phyloP scores from a whole-genome alignment of 2,329 filamentous ascomycete genomes.

The Chaetomiaceae sp. region DNA sequence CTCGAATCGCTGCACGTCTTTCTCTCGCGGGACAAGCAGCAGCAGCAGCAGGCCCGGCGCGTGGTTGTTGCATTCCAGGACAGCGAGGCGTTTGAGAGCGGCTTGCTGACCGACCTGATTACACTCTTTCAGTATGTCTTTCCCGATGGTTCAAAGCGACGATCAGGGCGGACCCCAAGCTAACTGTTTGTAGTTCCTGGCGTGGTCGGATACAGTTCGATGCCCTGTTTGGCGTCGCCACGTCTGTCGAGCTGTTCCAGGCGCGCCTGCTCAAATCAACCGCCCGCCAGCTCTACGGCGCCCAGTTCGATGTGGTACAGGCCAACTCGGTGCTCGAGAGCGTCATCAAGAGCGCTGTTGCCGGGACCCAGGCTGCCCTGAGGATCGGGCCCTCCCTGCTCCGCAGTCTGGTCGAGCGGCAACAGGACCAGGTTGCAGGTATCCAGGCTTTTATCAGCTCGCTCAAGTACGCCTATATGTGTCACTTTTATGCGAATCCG shows the following conservation, averaged over 20 bases:
- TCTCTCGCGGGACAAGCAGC: slow-evolving; percentile 40
- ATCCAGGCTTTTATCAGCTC: slow-evolving; percentile 67
- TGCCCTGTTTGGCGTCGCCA: slow-evolving; percentile 73
- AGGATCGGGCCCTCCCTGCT: slow-evolving; percentile 61
- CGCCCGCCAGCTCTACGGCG: slow-evolving; percentile 61
- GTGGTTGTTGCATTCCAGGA: slow-evolving; percentile 74
- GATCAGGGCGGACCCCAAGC: neutral
- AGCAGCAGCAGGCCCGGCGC: slow-evolving; percentile 47
- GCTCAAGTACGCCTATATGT: slow-evolving; percentile 80
- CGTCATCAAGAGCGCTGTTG: slow-evolving; percentile 62
- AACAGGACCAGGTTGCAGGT: slow-evolving; percentile 72
- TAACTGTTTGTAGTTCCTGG: slow-evolving; percentile 47
- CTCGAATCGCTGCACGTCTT: slow-evolving; percentile 64
- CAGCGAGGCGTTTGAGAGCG: slow-evolving; percentile 73
- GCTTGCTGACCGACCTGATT: slow-evolving; percentile 66
- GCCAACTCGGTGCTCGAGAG: slow-evolving; percentile 67
- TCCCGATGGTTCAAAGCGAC: neutral
- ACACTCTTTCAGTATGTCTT: slow-evolving; percentile 58
- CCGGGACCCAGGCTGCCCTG: slow-evolving; percentile 50
- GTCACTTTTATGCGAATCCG: slow-evolving; percentile 75
- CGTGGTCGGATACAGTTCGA: slow-evolving; percentile 71
- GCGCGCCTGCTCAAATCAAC: slow-evolving; percentile 66
- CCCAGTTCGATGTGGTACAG: slow-evolving; percentile 73
- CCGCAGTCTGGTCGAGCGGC: slow-evolving; percentile 61
- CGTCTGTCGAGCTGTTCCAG: slow-evolving; percentile 74